phyloP scores from a whole-genome alignment of 2,329 filamentous ascomycete genomes.

The Pseudogymnoascus sp. region DNA sequence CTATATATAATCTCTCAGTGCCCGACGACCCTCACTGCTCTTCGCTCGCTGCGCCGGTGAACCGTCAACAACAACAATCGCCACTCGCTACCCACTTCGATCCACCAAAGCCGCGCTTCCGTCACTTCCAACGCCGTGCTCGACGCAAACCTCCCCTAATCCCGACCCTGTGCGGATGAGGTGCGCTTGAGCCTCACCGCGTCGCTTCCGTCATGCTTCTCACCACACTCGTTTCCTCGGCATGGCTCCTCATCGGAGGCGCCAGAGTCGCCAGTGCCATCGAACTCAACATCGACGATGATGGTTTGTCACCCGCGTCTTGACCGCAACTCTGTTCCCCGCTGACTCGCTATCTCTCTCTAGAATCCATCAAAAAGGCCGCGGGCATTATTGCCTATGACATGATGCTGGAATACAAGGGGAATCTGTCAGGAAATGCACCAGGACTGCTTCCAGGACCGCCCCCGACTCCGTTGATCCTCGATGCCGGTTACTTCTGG shows the following conservation, averaged over 20 bases:
- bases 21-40: neutral
- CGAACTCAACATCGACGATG: neutral
- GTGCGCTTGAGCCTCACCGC: neutral
- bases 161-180: neutral
- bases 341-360: constrained; percentile 31
- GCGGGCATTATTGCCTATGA: constrained; percentile 34
- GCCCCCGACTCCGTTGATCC: neutral
- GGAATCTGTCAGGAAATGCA: constrained; percentile 39
- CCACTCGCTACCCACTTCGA: neutral
- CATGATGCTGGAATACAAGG: constrained; percentile 45
- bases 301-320: neutral
- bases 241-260: constrained; percentile 1
- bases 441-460: constrained; percentile 40
- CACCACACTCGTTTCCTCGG: constrained; percentile 1
- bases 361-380: constrained; percentile 28
- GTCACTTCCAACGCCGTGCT: neutral
- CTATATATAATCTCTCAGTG: neutral
- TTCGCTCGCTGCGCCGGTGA: neutral
- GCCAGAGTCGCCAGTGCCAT: neutral
- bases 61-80: neutral
- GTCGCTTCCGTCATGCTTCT: neutral
- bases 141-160: neutral
- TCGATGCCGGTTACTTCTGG: constrained; percentile 38
- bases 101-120: neutral
- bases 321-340: neutral